A percentile compares a stretch with the other conserved stretches of the same genome.
Evolutionary conservation across 2,329 filamentous ascomycete genomes (phyloP).

Genomic region (Penicillium griseofulvum): DNA sequence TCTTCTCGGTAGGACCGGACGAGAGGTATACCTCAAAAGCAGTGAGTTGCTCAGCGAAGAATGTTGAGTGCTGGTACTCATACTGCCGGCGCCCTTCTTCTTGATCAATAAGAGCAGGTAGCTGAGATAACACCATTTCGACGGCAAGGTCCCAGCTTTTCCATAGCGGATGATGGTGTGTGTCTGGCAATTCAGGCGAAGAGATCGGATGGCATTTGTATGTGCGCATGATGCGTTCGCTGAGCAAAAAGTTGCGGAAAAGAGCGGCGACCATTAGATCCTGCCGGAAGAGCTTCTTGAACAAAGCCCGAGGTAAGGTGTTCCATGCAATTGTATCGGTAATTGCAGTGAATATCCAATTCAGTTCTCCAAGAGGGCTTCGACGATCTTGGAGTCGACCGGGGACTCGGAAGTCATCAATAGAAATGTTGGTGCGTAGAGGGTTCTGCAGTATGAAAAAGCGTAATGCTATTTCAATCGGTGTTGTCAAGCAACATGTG

Average conservation of each 20-base stretch:
- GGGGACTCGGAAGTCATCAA: conserved; percentile 83
- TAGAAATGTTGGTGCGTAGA: conserved; percentile 62
- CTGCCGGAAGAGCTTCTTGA: conserved; percentile 95
- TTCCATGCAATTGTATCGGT: conserved; percentile 99
- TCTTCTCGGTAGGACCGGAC: conserved; percentile 77
- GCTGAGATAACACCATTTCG: conserved; percentile 87
- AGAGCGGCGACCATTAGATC: conserved; percentile 98
- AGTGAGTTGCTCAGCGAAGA: conserved; percentile 95
- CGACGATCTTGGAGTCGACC: conserved; percentile 88
- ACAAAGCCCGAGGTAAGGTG: conserved; percentile 80
- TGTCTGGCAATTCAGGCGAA: conserved; percentile 87
- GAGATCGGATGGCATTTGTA: conserved; percentile 96
- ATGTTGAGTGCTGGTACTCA: conserved; percentile 89
- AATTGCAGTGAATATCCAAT: conserved; percentile 99
- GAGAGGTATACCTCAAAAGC: conserved; percentile 95
- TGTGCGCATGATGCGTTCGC: conserved; percentile 91
- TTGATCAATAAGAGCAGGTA: conserved; percentile 77
- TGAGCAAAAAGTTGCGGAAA: conserved; percentile 92
- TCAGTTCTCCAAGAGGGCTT: conserved; percentile 91
- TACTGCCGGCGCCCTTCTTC: conserved; percentile 74
- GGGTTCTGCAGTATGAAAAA: conserved; percentile 97
- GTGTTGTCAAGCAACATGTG: conserved; percentile 91
- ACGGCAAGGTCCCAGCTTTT: conserved; percentile 97
- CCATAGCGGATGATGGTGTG: conserved; percentile 92
- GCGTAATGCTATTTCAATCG: conserved; percentile 94